Conservation (phyloP, 108 stramenopile genomes). For the Skeletonema grethae region DNA sequence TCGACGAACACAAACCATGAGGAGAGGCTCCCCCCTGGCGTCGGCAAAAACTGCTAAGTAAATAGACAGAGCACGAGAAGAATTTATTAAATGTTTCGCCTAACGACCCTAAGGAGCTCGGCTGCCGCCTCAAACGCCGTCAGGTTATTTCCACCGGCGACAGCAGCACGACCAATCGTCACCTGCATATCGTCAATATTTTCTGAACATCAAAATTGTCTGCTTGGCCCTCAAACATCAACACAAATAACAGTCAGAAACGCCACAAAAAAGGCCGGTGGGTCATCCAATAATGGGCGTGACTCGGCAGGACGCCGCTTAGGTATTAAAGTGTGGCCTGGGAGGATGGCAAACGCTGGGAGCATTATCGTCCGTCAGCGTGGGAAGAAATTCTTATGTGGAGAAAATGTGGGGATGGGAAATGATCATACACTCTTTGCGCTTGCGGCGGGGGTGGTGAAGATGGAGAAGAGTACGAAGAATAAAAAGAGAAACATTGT, state of each 20-base stretch:
- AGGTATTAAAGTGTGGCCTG: slow-evolving; percentile 93
- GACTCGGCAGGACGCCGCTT: slow-evolving; percentile 94
- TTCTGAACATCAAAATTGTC: background rate
- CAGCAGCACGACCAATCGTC: background rate
- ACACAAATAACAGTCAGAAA: slow-evolving; percentile 34
- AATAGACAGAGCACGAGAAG: too few species aligned
- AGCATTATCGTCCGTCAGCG: slow-evolving; percentile 97
- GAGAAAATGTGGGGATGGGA: slow-evolving; percentile 92
- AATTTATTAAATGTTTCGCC: background rate
- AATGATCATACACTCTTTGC: slow-evolving; percentile 96
- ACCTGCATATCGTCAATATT: background rate
- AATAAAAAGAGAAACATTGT: slow-evolving; percentile 79
- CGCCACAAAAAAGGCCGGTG: slow-evolving; percentile 96
- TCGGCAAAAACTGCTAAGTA: too few species aligned
- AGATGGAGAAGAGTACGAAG: slow-evolving; percentile 67
- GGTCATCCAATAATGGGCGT: slow-evolving; percentile 93
- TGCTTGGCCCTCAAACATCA: slow-evolving; percentile 4
- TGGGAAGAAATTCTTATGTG: slow-evolving; percentile 88
- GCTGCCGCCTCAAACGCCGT: background rate
- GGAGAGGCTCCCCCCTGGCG: too few species aligned
- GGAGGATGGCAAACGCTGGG: slow-evolving; percentile 77
- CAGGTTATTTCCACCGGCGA: background rate
- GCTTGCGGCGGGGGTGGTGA: slow-evolving; percentile 72
- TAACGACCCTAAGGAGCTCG: background rate
- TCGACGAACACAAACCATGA: too few species aligned